These are phyloP conservation scores for Penicillium olsonii DNA, from an alignment of 2,329 filamentous ascomycete species.

Conservation along the genomic window DNA sequence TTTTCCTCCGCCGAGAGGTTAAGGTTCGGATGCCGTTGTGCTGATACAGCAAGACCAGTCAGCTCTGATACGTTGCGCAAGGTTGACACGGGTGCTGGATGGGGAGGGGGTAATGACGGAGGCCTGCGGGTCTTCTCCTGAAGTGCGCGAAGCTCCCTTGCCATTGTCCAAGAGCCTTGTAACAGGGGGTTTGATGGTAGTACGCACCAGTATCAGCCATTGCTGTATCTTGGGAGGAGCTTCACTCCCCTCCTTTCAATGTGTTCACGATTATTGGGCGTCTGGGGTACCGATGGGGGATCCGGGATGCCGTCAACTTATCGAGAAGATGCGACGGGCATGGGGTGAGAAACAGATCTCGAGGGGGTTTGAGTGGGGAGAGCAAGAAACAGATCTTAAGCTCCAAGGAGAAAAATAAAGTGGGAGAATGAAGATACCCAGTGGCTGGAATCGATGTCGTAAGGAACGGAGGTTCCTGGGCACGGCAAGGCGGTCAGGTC, in stretches of 20 bases:
- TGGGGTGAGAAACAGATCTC: constrained; percentile 28
- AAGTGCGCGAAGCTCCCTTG: constrained; percentile 16
- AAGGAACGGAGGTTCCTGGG: constrained; percentile 15
- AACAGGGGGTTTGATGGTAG: neutral
- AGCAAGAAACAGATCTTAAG: constrained; percentile 4
- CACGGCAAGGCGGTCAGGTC: constrained; percentile 25
- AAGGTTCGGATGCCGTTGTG: constrained; percentile 62
- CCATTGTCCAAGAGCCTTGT: neutral
- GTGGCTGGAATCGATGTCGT: constrained; percentile 28
- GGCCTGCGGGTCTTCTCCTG: constrained; percentile 29
- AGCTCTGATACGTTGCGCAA: constrained; percentile 24
- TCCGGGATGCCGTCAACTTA: constrained; percentile 25
- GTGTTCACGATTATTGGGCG: constrained; percentile 22
- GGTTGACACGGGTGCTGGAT: constrained; percentile 1
- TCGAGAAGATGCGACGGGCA: constrained; percentile 29
- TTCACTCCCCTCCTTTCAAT: constrained; percentile 28
- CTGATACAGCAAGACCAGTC: constrained; percentile 21
- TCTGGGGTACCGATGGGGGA: constrained; percentile 18
- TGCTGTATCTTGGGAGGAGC: constrained; percentile 30
- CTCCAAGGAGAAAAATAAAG: constrained; percentile 1
- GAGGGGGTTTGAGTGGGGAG: constrained; percentile 1
- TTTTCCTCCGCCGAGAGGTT: constrained; percentile 92
- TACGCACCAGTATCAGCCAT: constrained; percentile 39
- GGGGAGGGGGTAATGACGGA: constrained; percentile 16
- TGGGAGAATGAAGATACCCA: constrained; percentile 17